phyloP scores from a whole-genome alignment of 139 green algal species.

The Tetradesmus lagerheimii region DNA sequence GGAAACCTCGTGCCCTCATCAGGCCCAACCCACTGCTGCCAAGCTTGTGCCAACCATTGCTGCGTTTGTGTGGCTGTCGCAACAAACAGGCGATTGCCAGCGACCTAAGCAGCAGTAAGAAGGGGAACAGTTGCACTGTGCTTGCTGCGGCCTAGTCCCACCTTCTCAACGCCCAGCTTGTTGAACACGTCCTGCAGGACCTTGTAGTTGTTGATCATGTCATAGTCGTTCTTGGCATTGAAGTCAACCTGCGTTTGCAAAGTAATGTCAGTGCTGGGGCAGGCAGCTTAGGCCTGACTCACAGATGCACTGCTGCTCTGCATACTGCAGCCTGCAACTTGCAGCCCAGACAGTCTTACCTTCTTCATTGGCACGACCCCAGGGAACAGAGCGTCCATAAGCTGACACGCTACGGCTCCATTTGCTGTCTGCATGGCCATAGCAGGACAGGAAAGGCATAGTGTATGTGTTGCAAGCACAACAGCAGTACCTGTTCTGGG shows the following conservation, averaged over 20 bases:
- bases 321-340: background rate
- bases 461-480: background rate
- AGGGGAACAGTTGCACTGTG: background rate
- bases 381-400: conserved; percentile 94
- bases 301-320: background rate
- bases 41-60: too few species aligned
- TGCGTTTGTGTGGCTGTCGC: background rate
- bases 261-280: background rate
- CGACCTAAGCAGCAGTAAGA: too few species aligned
- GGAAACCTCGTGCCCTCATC: too few species aligned
- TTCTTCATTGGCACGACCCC: conserved; percentile 90
- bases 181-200: conserved; percentile 96
- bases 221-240: conserved; percentile 96
- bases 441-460: background rate
- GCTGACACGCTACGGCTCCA: conserved; percentile 90
- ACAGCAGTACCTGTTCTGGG: background rate
- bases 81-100: too few species aligned
- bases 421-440: conserved; percentile 71
- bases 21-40: too few species aligned
- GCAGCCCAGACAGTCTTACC: conserved; percentile 61
- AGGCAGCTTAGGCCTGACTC: too few species aligned
- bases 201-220: conserved; percentile 98
- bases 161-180: conserved; percentile 92
- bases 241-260: conserved; percentile 89
- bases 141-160: conserved; percentile 43